Evolutionary conservation across 176 grass and related monocot genomes (phyloP), one percentile per base, ranked within the genome.

Genomic region (Thalia dealbata): DNA sequence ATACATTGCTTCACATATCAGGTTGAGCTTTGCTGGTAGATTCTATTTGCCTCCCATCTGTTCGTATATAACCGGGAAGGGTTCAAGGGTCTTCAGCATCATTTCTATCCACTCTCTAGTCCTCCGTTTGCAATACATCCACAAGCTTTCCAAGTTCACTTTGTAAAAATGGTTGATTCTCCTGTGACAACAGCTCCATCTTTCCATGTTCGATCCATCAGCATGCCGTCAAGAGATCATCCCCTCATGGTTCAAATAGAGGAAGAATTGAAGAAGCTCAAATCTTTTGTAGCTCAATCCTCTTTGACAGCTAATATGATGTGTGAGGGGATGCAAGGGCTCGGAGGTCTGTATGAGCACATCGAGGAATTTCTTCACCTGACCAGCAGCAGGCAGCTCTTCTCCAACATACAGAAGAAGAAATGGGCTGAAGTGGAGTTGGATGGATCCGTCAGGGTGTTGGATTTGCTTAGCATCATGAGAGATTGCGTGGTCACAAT

Each of bases 371-470:
- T 65, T 65, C 28, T 65, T 18, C 28, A 32, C 27, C 35, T 65
- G 62, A 26, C 61, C 26, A 63, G 61, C 61, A 63, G 61, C 61
- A 63, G 28, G 24, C 61, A 30, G 26, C 22, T 27, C 10, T 63
- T 63, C 25, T 25, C 24, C 11, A 63, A 2, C 10, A 26, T 16
- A 65, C 26, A 65, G 30, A 26, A 65, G 28, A 65, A 65, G 27
- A 26, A 65, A 65, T 65, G 26, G 62, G 16, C 30, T 14, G 62
- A 56, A 59, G 18, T 59, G n/a, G 72, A 74, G 72, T 55, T 44
- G 72, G 52, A 60, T n/a, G 21, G 26, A 5, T 74, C 72, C 41
- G 30, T 74, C 4, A 74, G 52, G 54, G 18, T 74, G 21, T 42
- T 60, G 29, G 52, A 74, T n/a, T 14, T 74, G 52, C 54, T 52